phyloP scores from a whole-genome alignment of 78 protist species.

The Dictyostelium firmibasis region DNA sequence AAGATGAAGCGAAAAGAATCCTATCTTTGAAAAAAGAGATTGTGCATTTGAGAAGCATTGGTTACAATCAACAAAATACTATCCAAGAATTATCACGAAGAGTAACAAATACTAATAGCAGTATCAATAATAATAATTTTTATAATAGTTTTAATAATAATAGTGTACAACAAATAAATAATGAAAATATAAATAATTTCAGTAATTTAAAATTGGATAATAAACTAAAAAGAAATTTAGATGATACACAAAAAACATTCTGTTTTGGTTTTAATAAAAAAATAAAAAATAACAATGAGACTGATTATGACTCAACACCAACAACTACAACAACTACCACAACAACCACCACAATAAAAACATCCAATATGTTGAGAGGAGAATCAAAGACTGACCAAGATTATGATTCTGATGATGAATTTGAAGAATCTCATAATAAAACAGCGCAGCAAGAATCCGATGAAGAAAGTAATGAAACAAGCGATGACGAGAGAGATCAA shows the following conservation, averaged over 20 bases:
- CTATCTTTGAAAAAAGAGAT: conserved; percentile 20
- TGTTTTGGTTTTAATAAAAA: background rate
- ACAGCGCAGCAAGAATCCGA: background rate
- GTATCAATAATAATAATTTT: background rate
- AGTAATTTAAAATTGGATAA: conserved; percentile 10
- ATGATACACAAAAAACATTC: background rate
- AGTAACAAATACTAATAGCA: background rate
- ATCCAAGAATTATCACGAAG: conserved; percentile 9
- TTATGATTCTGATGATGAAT: conserved; percentile 39
- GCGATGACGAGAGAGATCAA: background rate
- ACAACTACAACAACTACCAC: background rate
- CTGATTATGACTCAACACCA: background rate
- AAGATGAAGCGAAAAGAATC: conserved; percentile 24
- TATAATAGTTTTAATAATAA: background rate
- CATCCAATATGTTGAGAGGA: background rate
- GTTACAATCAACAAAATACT: conserved; percentile 10
- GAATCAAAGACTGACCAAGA: background rate
- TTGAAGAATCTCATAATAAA: conserved; percentile 26
- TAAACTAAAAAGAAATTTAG: conserved; percentile 12
- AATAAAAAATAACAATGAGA: background rate
- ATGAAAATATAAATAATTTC: conserved; percentile 4
- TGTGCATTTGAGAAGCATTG: conserved; percentile 6
- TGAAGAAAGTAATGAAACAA: background rate
- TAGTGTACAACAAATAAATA: background rate
- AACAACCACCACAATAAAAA: background rate